phyloP scores from a whole-genome alignment of 2,329 filamentous ascomycete species.

The Talaromyces sp. region DNA sequence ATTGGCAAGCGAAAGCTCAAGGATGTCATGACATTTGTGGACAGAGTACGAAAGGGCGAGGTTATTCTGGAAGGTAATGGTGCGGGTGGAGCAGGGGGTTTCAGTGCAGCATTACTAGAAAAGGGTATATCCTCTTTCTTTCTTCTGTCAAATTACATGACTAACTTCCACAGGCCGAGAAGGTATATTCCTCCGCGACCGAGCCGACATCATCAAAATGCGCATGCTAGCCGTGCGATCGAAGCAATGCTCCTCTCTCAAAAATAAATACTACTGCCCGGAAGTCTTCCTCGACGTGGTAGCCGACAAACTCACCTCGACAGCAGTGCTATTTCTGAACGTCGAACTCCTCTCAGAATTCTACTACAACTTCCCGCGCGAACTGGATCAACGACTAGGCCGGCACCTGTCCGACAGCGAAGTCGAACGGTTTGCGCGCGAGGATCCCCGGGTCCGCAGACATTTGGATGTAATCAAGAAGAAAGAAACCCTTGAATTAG shows the following conservation, averaged over 20 bases:
- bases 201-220: slow-evolving; percentile 85
- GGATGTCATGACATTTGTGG: slow-evolving; percentile 87
- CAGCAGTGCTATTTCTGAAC: slow-evolving; percentile 93
- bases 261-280: slow-evolving; percentile 94
- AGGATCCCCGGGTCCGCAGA: slow-evolving; percentile 82
- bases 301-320: slow-evolving; percentile 88
- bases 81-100: slow-evolving; percentile 81
- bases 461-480: slow-evolving; percentile 88
- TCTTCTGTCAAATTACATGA: slow-evolving; percentile 8
- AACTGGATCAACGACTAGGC: slow-evolving; percentile 81
- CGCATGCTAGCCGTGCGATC: slow-evolving; percentile 82
- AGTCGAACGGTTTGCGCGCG: slow-evolving; percentile 83
- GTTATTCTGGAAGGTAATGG: slow-evolving; percentile 78
- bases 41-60: slow-evolving; percentile 81
- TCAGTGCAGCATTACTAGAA: slow-evolving; percentile 77
- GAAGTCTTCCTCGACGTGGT: slow-evolving; percentile 98
- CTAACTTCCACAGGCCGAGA: slow-evolving; percentile 63
- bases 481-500: slow-evolving; percentile 89
- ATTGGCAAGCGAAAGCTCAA: slow-evolving; percentile 79
- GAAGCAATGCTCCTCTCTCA: slow-evolving; percentile 74
- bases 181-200: slow-evolving; percentile 88
- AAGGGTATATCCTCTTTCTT: slow-evolving; percentile 57
- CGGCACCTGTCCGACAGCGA: slow-evolving; percentile 72
- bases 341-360: slow-evolving; percentile 96
- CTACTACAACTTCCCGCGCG: slow-evolving; percentile 93